phyloP scores from a whole-genome alignment of 768 basidiomycete genomes.

The Neoboletus magnificus region DNA sequence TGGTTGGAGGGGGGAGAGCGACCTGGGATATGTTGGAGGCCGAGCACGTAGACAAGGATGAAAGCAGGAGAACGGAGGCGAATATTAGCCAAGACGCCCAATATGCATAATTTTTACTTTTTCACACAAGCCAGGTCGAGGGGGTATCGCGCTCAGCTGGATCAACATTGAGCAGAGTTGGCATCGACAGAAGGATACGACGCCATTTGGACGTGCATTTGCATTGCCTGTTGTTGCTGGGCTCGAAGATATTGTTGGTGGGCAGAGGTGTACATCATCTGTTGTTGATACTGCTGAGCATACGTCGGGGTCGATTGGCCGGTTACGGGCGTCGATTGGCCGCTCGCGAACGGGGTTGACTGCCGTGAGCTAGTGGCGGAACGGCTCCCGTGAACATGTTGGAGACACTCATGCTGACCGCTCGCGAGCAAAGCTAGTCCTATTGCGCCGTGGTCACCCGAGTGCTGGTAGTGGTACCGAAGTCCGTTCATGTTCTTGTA shows the following conservation, averaged over 20 bases:
- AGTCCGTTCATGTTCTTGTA: slow-evolving; percentile 99
- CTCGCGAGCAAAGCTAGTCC: slow-evolving; percentile 82
- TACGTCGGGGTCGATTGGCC: slow-evolving; percentile 31
- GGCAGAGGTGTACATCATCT: slow-evolving; percentile 36
- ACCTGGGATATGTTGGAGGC: slow-evolving; percentile 35
- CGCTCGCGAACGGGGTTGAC: slow-evolving; percentile 31
- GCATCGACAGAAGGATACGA: slow-evolving; percentile 20
- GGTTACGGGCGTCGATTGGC: slow-evolving; percentile 31
- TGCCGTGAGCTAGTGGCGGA: slow-evolving; percentile 33
- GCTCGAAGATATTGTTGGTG: slow-evolving; percentile 37
- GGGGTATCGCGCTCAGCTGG: slow-evolving; percentile 15
- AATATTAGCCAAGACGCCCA: slow-evolving; percentile 32
- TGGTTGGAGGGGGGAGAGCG: slow-evolving; percentile 14
- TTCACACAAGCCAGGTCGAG: slow-evolving; percentile 8
- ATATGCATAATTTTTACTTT: slow-evolving; percentile 39
- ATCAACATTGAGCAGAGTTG: slow-evolving; percentile 15
- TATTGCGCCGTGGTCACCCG: slow-evolving; percentile 89
- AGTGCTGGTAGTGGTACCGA: slow-evolving; percentile 95
- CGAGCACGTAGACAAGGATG: slow-evolving; percentile 15
- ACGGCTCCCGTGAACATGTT: slow-evolving; percentile 30
- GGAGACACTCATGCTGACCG: slow-evolving; percentile 60
- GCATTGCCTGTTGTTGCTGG: slow-evolving; percentile 33
- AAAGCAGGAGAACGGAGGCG: slow-evolving; percentile 10
- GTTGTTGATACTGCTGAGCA: slow-evolving; percentile 35
- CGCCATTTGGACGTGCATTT: slow-evolving; percentile 27